Conservation (phyloP, 2,329 filamentous ascomycete species). For the Hypoxylon sp. region DNA sequence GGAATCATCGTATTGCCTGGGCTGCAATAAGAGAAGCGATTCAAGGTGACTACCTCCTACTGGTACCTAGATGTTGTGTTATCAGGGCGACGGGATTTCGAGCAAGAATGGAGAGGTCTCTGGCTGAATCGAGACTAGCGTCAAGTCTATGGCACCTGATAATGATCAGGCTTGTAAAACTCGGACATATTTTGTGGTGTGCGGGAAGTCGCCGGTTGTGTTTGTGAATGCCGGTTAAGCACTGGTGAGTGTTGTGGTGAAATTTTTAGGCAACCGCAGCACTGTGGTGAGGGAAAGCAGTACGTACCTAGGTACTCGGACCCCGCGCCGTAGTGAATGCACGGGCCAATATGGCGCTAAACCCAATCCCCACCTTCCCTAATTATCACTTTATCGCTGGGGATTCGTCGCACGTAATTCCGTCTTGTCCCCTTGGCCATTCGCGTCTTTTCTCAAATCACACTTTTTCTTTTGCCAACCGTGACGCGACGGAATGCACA, state of each 20-base stretch:
- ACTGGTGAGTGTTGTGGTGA: not conserved
- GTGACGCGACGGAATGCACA: constrained; percentile 26
- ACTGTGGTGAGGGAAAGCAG: not conserved
- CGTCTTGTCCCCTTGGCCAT: constrained; percentile 3
- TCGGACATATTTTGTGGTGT: not conserved
- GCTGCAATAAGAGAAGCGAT: too few relatives aligned
- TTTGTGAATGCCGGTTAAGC: not conserved
- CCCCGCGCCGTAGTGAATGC: not conserved
- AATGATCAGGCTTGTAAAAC: too few relatives aligned
- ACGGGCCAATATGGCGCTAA: not conserved
- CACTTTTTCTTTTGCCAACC: constrained; percentile 11
- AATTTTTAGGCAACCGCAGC: not conserved
- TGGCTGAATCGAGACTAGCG: too few relatives aligned
- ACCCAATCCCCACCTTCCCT: not conserved
- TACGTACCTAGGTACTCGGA: not conserved
- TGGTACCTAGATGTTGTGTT: too few relatives aligned
- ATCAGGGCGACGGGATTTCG: too few relatives aligned
- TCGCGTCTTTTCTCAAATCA: constrained; percentile 8
- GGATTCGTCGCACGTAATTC: not conserved
- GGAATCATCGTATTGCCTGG: too few relatives aligned
- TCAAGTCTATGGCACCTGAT: too few relatives aligned
- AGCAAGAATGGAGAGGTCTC: too few relatives aligned
- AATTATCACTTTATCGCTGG: not conserved
- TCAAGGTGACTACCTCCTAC: too few relatives aligned
- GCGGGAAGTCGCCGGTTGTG: not conserved